A percentile compares a stretch with the other conserved stretches of the same genome.
These are phyloP conservation scores for Phycomyces nitens DNA, from an alignment of 192 early-diverging fungal genomes.

Conservation along the genomic window DNA sequence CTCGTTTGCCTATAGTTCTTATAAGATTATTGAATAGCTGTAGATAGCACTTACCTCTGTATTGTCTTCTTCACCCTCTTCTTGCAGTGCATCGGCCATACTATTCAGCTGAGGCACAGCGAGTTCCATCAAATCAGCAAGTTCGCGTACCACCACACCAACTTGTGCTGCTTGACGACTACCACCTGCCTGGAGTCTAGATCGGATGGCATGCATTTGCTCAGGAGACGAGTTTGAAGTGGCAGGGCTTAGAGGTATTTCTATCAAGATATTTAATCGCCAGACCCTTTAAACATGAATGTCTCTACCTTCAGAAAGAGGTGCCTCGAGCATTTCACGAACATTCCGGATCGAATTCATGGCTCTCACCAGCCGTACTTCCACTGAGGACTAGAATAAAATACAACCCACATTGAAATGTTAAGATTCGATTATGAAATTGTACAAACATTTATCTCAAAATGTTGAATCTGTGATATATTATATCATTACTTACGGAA, in stretches of 20 bases:
- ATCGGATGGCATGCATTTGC: constrained; percentile 27
- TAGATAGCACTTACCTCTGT: not conserved
- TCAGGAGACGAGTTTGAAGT: constrained; percentile 20
- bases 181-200: constrained; percentile 16
- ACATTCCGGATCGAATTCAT: constrained; percentile 32
- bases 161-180: constrained; percentile 26
- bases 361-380: constrained; percentile 29
- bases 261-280: constrained; percentile 1
- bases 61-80: constrained; percentile 8
- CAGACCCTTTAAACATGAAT: not conserved
- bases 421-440: not conserved
- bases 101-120: constrained; percentile 24
- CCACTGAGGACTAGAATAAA: constrained; percentile 22
- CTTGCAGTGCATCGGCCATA: constrained; percentile 6
- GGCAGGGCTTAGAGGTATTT: constrained; percentile 7
- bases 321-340: constrained; percentile 22
- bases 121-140: constrained; percentile 23
- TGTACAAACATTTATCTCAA: not conserved
- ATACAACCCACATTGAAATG: not conserved
- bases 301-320: constrained; percentile 19
- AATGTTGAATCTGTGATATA: not conserved
- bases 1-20: not conserved
- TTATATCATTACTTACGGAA: constrained; percentile 19
- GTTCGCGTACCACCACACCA: constrained; percentile 31
- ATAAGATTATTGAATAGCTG: not conserved